Conservation (phyloP, 2,329 filamentous ascomycete species). For the Coniochaeta sp. region DNA sequence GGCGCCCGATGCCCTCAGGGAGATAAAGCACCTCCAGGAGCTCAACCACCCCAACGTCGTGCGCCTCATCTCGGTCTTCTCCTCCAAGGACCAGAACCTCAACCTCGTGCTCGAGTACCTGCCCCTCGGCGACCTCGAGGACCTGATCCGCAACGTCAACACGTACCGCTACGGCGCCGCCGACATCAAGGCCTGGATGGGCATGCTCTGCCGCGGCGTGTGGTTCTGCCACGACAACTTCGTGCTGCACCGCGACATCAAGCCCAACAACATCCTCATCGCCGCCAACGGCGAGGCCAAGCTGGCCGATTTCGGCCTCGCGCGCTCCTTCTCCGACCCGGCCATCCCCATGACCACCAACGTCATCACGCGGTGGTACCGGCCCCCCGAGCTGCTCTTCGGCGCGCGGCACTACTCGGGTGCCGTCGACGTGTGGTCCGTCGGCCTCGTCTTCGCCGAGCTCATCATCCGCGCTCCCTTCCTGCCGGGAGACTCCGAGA, state of each 20-base stretch:
- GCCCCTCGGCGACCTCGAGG: slow-evolving; percentile 88
- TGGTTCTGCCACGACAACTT: slow-evolving; percentile 97
- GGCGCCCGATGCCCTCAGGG: slow-evolving; percentile 87
- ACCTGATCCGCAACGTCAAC: slow-evolving; percentile 80
- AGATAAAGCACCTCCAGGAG: slow-evolving; percentile 93
- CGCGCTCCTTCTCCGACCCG: slow-evolving; percentile 81
- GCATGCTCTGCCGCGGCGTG: slow-evolving; percentile 86
- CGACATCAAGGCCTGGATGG: slow-evolving; percentile 98
- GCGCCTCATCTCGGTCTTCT: slow-evolving; percentile 84
- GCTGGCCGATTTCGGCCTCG: slow-evolving; percentile 95
- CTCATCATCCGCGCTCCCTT: slow-evolving; percentile 77
- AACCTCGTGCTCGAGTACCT: slow-evolving; percentile 93
- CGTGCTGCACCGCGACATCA: slow-evolving; percentile 94
- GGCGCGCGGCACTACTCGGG: slow-evolving; percentile 84
- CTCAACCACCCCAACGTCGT: slow-evolving; percentile 95
- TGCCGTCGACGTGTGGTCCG: slow-evolving; percentile 89
- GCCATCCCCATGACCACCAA: slow-evolving; percentile 78
- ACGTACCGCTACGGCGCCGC: slow-evolving; percentile 74
- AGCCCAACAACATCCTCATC: slow-evolving; percentile 96
- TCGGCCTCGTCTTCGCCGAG: slow-evolving; percentile 89
- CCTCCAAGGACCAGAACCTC: slow-evolving; percentile 91
- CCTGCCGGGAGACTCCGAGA: slow-evolving; percentile 74
- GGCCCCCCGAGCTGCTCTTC: slow-evolving; percentile 88
- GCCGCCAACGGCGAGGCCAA: slow-evolving; percentile 90
- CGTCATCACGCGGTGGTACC: slow-evolving; percentile 96